A percentile compares a stretch with the other conserved stretches of the same genome.
Evolutionary conservation across 495 filamentous ascomycete genomes (phyloP).

Genomic region (Penicillium longicatenatum): DNA sequence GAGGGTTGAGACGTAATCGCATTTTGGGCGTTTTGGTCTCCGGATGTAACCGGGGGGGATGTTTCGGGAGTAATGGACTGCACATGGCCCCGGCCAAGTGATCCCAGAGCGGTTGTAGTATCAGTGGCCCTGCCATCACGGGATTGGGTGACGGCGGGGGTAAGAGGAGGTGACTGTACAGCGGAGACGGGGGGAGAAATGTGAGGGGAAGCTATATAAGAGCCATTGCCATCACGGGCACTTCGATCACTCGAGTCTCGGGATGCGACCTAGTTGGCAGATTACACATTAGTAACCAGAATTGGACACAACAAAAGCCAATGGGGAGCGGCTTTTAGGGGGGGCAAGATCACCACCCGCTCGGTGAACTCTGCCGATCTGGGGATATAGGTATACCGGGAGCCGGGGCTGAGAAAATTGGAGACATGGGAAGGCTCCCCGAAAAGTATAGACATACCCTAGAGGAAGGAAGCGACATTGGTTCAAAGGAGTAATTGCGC

Average conservation of each 20-base stretch:
- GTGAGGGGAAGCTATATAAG: slow-evolving; percentile 43
- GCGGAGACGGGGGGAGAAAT: slow-evolving; percentile 56
- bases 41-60: slow-evolving; percentile 38
- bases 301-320: not conserved
- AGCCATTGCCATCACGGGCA: slow-evolving; percentile 40
- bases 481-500: slow-evolving; percentile 80
- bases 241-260: slow-evolving; percentile 49
- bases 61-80: slow-evolving; percentile 60
- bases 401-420: not conserved
- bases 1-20: slow-evolving; percentile 49
- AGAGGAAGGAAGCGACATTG: slow-evolving; percentile 82
- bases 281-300: slow-evolving; percentile 17
- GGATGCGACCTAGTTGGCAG: slow-evolving; percentile 43
- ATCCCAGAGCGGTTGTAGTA: slow-evolving; percentile 23
- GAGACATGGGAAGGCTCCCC: not conserved
- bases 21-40: slow-evolving; percentile 33
- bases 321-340: not conserved
- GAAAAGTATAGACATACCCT: slow-evolving; percentile 60
- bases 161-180: slow-evolving; percentile 87
- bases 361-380: not conserved
- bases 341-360: not conserved
- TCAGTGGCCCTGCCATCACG: slow-evolving; percentile 46
- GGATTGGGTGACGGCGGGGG: slow-evolving; percentile 73
- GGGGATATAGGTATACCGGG: not conserved
- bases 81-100: slow-evolving; percentile 54